A percentile compares a stretch with the other conserved stretches of the same genome.
Conservation (phyloP, 352 stramenopile genomes). For the Pythium plurisporium region DNA sequence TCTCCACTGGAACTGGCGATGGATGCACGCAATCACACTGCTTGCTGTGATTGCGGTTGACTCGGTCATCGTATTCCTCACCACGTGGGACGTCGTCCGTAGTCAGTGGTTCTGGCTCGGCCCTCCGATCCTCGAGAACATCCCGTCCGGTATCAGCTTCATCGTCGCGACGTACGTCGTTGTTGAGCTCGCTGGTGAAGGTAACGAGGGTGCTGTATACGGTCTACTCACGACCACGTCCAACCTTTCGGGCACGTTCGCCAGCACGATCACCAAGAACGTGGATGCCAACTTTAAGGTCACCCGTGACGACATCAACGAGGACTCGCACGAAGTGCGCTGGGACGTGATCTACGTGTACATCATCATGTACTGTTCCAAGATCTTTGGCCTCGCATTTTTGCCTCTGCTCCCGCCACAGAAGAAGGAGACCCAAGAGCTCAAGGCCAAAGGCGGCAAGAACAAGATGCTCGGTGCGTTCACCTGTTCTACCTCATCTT, state of each 20-base stretch:
- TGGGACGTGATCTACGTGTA: slow-evolving; percentile 31
- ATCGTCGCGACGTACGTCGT: slow-evolving; percentile 15
- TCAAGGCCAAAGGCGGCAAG: slow-evolving; percentile 23
- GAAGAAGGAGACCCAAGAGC: slow-evolving; percentile 28
- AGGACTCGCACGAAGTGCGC: slow-evolving; percentile 25
- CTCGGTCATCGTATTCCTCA: slow-evolving; percentile 16
- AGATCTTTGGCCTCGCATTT: slow-evolving; percentile 20
- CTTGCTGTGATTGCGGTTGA: slow-evolving; percentile 17
- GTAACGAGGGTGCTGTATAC: slow-evolving; percentile 40
- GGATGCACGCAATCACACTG: slow-evolving; percentile 22
- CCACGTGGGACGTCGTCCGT: slow-evolving; percentile 30
- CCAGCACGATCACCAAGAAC: slow-evolving; percentile 26
- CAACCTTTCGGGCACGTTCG: slow-evolving; percentile 36
- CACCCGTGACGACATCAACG: slow-evolving; percentile 28
- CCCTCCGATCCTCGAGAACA: slow-evolving; percentile 23
- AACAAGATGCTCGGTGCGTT: slow-evolving; percentile 23
- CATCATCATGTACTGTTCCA: slow-evolving; percentile 31
- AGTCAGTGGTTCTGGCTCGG: slow-evolving; percentile 22
- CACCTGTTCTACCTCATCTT: slow-evolving; percentile 27
- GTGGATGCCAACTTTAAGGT: slow-evolving; percentile 27
- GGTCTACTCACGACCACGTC: slow-evolving; percentile 37
- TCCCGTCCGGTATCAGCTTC: slow-evolving; percentile 32
- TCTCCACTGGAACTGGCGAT: slow-evolving; percentile 14
- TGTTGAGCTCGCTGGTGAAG: slow-evolving; percentile 35
- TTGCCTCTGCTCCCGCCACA: slow-evolving; percentile 28